phyloP scores from a whole-genome alignment of 768 basidiomycete species.

The Boletus subcaerulescens region DNA sequence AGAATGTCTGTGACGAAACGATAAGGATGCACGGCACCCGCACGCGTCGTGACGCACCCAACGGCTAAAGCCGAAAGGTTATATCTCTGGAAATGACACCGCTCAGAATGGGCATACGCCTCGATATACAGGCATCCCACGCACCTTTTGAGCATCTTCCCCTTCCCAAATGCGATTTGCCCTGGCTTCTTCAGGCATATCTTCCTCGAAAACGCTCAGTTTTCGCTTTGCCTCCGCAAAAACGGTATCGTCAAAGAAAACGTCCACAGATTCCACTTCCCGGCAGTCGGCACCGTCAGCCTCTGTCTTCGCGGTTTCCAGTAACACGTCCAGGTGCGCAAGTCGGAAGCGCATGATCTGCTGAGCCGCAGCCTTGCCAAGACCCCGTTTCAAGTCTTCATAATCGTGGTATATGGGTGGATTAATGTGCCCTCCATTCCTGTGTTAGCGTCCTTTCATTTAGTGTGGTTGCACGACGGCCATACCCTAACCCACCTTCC shows the following conservation, averaged over 20 bases:
- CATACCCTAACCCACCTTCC: slow-evolving; percentile 37
- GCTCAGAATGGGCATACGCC: neutral
- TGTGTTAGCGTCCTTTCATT: slow-evolving; percentile 7
- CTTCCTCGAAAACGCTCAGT: slow-evolving; percentile 43
- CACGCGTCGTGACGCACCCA: slow-evolving; percentile 52
- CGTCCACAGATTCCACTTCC: slow-evolving; percentile 33
- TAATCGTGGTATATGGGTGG: slow-evolving; percentile 49
- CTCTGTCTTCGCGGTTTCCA: slow-evolving; percentile 31
- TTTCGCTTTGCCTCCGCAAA: slow-evolving; percentile 41
- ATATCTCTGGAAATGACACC: slow-evolving; percentile 39
- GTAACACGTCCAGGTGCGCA: slow-evolving; percentile 35
- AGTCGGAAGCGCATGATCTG: slow-evolving; percentile 40
- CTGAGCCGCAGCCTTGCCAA: slow-evolving; percentile 39
- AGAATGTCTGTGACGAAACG: slow-evolving; percentile 62
- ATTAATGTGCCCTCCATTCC: slow-evolving; percentile 53
- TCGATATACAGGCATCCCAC: slow-evolving; percentile 1
- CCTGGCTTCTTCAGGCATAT: slow-evolving; percentile 49
- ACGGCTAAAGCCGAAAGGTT: slow-evolving; percentile 43
- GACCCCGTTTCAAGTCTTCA: slow-evolving; percentile 32
- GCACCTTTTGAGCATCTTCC: slow-evolving; percentile 34
- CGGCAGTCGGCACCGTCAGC: slow-evolving; percentile 27
- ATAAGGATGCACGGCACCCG: slow-evolving; percentile 69
- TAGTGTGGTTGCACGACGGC: neutral
- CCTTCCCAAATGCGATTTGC: slow-evolving; percentile 29
- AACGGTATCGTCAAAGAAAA: slow-evolving; percentile 30